Conservation (phyloP, 1,284 basidiomycete genomes). For the Ustilago tritici region DNA sequence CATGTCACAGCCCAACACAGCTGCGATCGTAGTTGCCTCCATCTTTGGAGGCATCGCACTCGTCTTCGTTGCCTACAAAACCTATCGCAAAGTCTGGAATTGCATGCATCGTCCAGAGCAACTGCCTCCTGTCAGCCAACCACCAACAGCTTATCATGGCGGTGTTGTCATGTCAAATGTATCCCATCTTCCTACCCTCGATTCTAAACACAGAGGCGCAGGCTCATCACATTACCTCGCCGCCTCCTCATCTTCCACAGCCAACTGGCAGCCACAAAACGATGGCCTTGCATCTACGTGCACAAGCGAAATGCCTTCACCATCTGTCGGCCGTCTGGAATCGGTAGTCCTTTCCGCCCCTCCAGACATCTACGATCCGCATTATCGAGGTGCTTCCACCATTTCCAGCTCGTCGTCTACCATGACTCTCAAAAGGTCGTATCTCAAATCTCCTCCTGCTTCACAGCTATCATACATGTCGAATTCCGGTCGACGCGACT, state of each 20-base stretch:
- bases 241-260: slow-evolving; percentile 16
- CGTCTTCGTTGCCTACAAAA: slow-evolving; percentile 49
- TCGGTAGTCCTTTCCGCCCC: slow-evolving; percentile 31
- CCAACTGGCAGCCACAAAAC: slow-evolving; percentile 18
- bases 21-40: slow-evolving; percentile 55
- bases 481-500: slow-evolving; percentile 38
- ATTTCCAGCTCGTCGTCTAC: slow-evolving; percentile 53
- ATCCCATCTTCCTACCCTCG: slow-evolving; percentile 20
- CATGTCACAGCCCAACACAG: slow-evolving; percentile 61
- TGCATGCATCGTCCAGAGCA: slow-evolving; percentile 31
- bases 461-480: slow-evolving; percentile 41
- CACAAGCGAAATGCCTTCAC: slow-evolving; percentile 39
- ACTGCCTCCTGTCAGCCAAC: slow-evolving; percentile 52
- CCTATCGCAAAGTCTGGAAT: slow-evolving; percentile 52
- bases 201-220: slow-evolving; percentile 9
- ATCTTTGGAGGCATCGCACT: slow-evolving; percentile 56
- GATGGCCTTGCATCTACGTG: slow-evolving; percentile 36
- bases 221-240: slow-evolving; percentile 19
- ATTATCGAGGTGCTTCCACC: slow-evolving; percentile 26
- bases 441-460: slow-evolving; percentile 39
- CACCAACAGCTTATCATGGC: slow-evolving; percentile 44
- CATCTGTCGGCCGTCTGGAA: slow-evolving; percentile 27
- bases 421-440: slow-evolving; percentile 57
- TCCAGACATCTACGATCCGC: slow-evolving; percentile 42
- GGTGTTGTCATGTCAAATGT: slow-evolving; percentile 27